Base-by-base conservation (phyloP, 805 yeast genomes). In the Wickerhamomyces sydowiorum region DNA sequence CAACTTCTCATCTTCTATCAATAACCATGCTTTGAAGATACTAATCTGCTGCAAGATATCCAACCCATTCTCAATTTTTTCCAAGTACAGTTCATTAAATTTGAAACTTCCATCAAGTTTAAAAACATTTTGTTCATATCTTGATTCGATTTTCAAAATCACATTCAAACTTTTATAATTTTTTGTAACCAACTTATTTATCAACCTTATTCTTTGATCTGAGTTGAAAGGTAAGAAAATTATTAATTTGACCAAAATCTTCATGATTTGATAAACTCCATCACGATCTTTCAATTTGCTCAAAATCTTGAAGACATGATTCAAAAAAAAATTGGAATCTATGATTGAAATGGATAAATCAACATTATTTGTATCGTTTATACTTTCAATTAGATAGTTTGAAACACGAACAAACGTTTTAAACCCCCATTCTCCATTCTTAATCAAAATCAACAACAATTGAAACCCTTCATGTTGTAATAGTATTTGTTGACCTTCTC, bases 171-270 rank as follows among this genome's bases (percentile, higher is more conserved):
- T 40, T 22, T 52, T 47, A 3, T 23, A 38, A 23, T 48, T 35
- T 21, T 53, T 53, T 10, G 31, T 12, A 36, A 46, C 29, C 2
- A 54, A 21, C 33, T 49, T 52, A 21, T 49, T 51, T 13, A 54
- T 44, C 27, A 54, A 46, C 39, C 59, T 41, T n/a, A 52, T 24
- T 39, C 59, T 43, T 31, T 54, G 54, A 25, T 44, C 44, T 1
- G 57, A 52, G 2, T 46, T 48, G 36, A 48, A 51, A 10, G 59
- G 54, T 18, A 54, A 35, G 13, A 49, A 37, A 4, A 46, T 42
- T 28, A 52, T 27, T n/a, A 52, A 35, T 38, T 41, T 46, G 1
- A 22, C 40, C 7, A 54, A 18, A 5, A 47, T 9, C 20, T 41
- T 46, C 9, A 52, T 19, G n/a, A 42, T 29, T 29, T 33, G 18